Evolutionary conservation across 2,329 filamentous ascomycete genomes (phyloP), one percentile per base, ranked within the genome.

Genomic region (Ophiostoma quercus): DNA sequence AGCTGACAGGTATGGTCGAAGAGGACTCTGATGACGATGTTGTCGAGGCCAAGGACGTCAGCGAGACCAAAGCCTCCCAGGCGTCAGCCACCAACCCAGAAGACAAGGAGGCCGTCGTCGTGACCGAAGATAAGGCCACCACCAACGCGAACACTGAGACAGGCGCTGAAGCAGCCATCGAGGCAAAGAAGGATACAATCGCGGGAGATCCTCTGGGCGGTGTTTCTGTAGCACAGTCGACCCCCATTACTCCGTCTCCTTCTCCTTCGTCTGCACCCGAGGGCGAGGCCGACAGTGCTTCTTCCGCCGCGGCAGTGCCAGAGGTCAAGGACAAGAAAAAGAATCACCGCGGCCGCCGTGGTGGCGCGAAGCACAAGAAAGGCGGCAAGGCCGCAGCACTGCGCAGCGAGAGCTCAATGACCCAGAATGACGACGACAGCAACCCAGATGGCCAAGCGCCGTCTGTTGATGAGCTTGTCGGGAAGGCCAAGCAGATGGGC

Each of bases 291-390:
- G 57, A 25, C 32, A 63, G 60, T 32, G 7, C 60, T 3, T 8
- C 32, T 22, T 12, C 62, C 9, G 7, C 62, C 3, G 8, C 16
- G 34, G 7, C 34, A 14, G 65, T 22, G 16, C 34, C 65, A 37
- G 14, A 79, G 5, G 83, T 84, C 19, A 82, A 81, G 57, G 82
- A 80, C 71, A 89, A 88, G 75, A 90, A 87, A 76, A 91, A 90
- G 77, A 84, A 86, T 0, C 89, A 90, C 69, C 84, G 90, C 69
- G 91, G 91, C 3, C 84, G 87, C n/a, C 85, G 91, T 66, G 91
- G 90, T 29, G 90, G 91, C 1, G 85, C 86, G 22, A 89, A 90
- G 76, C 88, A 90, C 72, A 86, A 86, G 71, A 88, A 86, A 73
- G 83, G 68, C 2, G 43, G n/a, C 8, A 66, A 43, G 37, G 63